Evolutionary conservation across 331 rosid species (phyloP).

Genomic region (Ulmus americana): DNA sequence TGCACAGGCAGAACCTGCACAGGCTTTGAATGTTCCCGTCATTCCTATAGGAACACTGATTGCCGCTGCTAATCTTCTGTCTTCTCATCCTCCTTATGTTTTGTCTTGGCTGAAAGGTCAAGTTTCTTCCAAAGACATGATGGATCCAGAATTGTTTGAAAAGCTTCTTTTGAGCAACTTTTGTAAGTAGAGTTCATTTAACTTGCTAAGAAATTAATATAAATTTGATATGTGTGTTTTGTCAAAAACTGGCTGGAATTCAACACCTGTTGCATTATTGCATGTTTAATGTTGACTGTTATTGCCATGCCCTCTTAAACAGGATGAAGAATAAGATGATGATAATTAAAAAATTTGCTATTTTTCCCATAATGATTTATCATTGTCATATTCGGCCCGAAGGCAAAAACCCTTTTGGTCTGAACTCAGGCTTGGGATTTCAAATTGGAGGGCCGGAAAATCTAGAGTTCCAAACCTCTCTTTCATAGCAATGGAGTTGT

Average conservation of each 20-base stretch:
- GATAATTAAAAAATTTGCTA: not conserved
- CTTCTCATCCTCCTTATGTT: conserved; percentile 43
- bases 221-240: too few relatives aligned
- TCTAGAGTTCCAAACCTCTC: too few relatives aligned
- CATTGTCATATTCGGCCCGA: not conserved
- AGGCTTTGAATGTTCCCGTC: conserved; percentile 63
- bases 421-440: not conserved
- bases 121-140: conserved; percentile 69
- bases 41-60: conserved; percentile 66
- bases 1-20: conserved; percentile 60
- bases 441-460: not conserved
- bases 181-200: conserved; percentile 34
- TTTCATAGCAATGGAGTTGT: not conserved
- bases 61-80: conserved; percentile 52
- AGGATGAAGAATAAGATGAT: not conserved
- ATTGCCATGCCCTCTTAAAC: not conserved
- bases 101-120: conserved; percentile 67
- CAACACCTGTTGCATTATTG: not conserved
- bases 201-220: not conserved
- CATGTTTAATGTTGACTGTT: not conserved
- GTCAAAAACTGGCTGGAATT: not conserved
- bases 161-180: conserved; percentile 75
- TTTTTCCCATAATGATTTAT: too few relatives aligned
- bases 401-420: not conserved
- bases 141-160: conserved; percentile 55